These are phyloP conservation scores for Cyberlindnera japonica DNA, from an alignment of 805 yeast species.

Conservation along the genomic window DNA sequence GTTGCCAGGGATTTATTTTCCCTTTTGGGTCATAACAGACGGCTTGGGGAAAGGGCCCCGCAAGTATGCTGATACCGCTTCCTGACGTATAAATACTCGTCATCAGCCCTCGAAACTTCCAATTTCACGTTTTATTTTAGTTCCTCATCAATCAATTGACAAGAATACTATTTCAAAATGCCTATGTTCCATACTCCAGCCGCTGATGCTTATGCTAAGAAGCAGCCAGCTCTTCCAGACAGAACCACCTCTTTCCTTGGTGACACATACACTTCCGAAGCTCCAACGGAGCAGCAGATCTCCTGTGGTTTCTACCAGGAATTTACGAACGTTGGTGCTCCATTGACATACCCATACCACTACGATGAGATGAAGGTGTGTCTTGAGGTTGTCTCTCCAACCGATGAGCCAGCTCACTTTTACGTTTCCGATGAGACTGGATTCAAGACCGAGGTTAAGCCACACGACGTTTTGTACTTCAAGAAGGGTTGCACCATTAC, in stretches of 20 bases:
- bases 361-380: slow-evolving; percentile 71
- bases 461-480: slow-evolving; percentile 69
- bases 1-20: background rate
- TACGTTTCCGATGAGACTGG: slow-evolving; percentile 64
- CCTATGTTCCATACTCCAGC: slow-evolving; percentile 46
- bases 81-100: background rate
- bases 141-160: background rate
- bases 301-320: slow-evolving; percentile 68
- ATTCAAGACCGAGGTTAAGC: slow-evolving; percentile 48
- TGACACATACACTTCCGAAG: slow-evolving; percentile 59
- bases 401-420: slow-evolving; percentile 55
- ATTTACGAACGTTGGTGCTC: slow-evolving; percentile 51
- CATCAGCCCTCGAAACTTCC: too few species aligned
- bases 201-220: slow-evolving; percentile 50
- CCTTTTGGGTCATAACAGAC: background rate
- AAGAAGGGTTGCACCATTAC: slow-evolving; percentile 65
- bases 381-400: slow-evolving; percentile 41
- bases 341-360: slow-evolving; percentile 61
- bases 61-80: background rate
- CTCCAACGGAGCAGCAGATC: slow-evolving; percentile 56
- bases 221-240: slow-evolving; percentile 59
- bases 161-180: too few species aligned
- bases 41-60: background rate
- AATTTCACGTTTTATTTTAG: background rate
- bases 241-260: slow-evolving; percentile 69